Evolutionary conservation across 805 yeast genomes (phyloP).

Genomic region (Saccharomycopsis guyanensis): DNA sequence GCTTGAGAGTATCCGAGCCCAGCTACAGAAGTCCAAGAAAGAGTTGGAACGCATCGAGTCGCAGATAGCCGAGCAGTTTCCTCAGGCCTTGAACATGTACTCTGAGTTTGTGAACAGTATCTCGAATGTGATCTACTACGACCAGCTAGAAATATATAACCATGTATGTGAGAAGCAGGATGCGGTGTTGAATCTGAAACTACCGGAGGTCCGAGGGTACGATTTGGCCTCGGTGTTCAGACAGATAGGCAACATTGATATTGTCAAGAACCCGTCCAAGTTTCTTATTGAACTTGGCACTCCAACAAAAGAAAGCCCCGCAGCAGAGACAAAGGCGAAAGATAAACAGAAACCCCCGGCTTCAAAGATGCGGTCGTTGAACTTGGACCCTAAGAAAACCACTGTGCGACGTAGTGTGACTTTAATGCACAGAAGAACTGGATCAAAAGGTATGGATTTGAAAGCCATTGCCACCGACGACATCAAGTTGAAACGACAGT

Average conservation of each 20-base stretch:
- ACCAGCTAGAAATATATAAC: slow-evolving; percentile 24
- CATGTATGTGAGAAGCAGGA: not conserved
- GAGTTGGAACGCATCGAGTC: slow-evolving; percentile 24
- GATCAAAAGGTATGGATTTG: slow-evolving; percentile 8
- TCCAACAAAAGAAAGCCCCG: not conserved
- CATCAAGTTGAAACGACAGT: slow-evolving; percentile 4
- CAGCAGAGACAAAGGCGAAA: not conserved
- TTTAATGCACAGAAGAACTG: slow-evolving; percentile 8
- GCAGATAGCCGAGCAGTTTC: slow-evolving; percentile 28
- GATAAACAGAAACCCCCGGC: not conserved
- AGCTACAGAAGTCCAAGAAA: slow-evolving; percentile 22
- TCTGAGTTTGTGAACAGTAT: slow-evolving; percentile 35
- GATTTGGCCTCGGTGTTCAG: slow-evolving; percentile 9
- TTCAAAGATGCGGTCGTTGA: slow-evolving; percentile 17
- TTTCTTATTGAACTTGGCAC: not conserved
- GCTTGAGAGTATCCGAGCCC: slow-evolving; percentile 24
- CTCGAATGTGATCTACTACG: slow-evolving; percentile 28
- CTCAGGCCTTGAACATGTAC: slow-evolving; percentile 30
- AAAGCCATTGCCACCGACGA: slow-evolving; percentile 7
- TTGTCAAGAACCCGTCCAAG: slow-evolving; percentile 1
- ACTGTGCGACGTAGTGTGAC: slow-evolving; percentile 10
- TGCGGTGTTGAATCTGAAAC: not conserved
- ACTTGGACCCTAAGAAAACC: slow-evolving; percentile 9
- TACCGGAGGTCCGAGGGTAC: slow-evolving; percentile 24
- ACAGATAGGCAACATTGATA: slow-evolving; percentile 12